phyloP scores from a whole-genome alignment of 257 asterid species.

The Schizonepeta tenuifolia region DNA sequence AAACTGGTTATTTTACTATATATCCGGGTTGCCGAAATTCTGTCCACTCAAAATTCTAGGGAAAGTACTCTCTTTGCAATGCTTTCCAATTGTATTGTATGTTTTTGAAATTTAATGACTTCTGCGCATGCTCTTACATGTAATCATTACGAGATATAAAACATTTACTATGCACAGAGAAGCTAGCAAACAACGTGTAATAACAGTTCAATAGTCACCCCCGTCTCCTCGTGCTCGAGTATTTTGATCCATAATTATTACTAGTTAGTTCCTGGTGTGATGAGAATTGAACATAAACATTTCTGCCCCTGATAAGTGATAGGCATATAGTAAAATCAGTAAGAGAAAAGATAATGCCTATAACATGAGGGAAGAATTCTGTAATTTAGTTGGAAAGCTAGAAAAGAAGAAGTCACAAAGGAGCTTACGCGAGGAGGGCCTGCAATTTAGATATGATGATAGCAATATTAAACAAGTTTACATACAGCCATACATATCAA shows the following conservation, averaged over 20 bases:
- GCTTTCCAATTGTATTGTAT: neutral
- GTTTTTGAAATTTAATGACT: too few species aligned
- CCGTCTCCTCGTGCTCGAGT: constrained; percentile 91
- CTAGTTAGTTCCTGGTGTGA: constrained; percentile 93
- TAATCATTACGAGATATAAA: neutral
- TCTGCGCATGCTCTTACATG: too few species aligned
- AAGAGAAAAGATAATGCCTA: constrained; percentile 20
- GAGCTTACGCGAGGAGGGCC: constrained; percentile 97
- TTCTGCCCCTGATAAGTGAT: constrained; percentile 70
- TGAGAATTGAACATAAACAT: constrained; percentile 92
- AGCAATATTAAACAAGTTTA: constrained; percentile 27
- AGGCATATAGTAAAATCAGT: constrained; percentile 25
- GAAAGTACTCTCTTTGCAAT: neutral
- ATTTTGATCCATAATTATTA: constrained; percentile 74
- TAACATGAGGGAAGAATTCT: constrained; percentile 4
- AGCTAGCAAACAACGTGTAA: constrained; percentile 12
- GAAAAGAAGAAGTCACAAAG: neutral
- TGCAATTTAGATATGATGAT: constrained; percentile 32
- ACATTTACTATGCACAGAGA: constrained; percentile 14
- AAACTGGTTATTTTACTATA: constrained; percentile 1
- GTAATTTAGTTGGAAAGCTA: constrained; percentile 23
- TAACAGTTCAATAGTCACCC: constrained; percentile 52
- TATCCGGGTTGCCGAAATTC: constrained; percentile 3
- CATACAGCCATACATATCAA: constrained; percentile 24
- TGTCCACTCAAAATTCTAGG: neutral